Evolutionary conservation across 371 early-diverging fungal species (phyloP).

Genomic region (Apophysomyces sp.): DNA sequence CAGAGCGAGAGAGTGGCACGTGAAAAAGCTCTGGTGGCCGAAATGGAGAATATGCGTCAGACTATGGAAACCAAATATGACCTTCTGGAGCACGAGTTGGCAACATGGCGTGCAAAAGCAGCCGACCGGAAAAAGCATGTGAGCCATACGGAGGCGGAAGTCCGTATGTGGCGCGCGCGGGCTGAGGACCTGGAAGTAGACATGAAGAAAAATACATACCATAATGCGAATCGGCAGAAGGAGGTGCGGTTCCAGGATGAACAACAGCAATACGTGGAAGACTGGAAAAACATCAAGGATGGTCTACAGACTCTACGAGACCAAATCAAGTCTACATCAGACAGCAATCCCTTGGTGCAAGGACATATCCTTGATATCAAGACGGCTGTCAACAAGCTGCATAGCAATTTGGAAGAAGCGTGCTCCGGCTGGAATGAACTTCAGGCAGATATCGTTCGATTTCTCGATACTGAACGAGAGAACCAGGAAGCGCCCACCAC

Average conservation of each 20-base stretch:
- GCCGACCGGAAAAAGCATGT: slow-evolving; percentile 21
- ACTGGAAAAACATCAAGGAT: slow-evolving; percentile 26
- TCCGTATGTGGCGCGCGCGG: slow-evolving; percentile 17
- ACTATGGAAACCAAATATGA: slow-evolving; percentile 26
- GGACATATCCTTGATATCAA: slow-evolving; percentile 32
- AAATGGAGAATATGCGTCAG: slow-evolving; percentile 23
- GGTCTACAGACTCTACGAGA: slow-evolving; percentile 31
- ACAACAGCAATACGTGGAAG: neutral
- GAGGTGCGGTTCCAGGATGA: neutral
- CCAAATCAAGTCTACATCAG: slow-evolving; percentile 20
- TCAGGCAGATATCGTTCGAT: slow-evolving; percentile 31
- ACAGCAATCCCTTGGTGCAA: slow-evolving; percentile 23
- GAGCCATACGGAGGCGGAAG: slow-evolving; percentile 8
- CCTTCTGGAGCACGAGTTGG: slow-evolving; percentile 23
- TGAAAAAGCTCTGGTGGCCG: slow-evolving; percentile 12
- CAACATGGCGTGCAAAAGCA: slow-evolving; percentile 18
- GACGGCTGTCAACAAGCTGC: slow-evolving; percentile 20
- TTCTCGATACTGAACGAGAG: slow-evolving; percentile 20
- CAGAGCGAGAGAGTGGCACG: slow-evolving; percentile 12
- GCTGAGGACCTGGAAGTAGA: slow-evolving; percentile 21
- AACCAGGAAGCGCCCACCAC: slow-evolving; percentile 7
- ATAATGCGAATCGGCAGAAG: neutral
- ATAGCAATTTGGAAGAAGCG: slow-evolving; percentile 29
- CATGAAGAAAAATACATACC: slow-evolving; percentile 2
- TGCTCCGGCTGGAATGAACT: slow-evolving; percentile 31